A percentile compares a stretch with the other conserved stretches of the same genome.
These are phyloP conservation scores for Scheffersomyces insectosa DNA, from an alignment of 1,139 yeast genomes.

Conservation along the genomic window DNA sequence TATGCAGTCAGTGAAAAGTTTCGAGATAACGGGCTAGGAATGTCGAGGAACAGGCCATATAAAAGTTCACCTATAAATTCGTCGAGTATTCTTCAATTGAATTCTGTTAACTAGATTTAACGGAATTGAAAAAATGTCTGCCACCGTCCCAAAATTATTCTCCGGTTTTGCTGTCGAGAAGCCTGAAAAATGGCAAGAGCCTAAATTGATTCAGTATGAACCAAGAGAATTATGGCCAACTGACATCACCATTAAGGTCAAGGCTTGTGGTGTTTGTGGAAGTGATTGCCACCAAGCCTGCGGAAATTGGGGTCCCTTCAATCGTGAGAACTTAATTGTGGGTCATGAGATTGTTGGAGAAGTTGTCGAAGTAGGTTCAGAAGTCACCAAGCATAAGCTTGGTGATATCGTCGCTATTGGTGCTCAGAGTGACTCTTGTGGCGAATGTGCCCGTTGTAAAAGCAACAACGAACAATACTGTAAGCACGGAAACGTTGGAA, in stretches of 20 bases:
- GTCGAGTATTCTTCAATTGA: no score
- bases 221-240: slow-evolving; percentile 31
- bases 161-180: slow-evolving; percentile 34
- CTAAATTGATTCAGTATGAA: slow-evolving; percentile 25
- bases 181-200: slow-evolving; percentile 34
- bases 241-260: slow-evolving; percentile 36
- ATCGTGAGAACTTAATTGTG: slow-evolving; percentile 33
- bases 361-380: slow-evolving; percentile 43
- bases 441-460: slow-evolving; percentile 45
- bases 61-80: no score
- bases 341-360: slow-evolving; percentile 53
- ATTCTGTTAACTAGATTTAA: no score
- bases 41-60: no score
- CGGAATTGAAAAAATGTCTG: slow-evolving; percentile 1
- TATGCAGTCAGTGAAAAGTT: no score
- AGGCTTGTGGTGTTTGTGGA: slow-evolving; percentile 44
- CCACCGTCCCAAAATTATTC: slow-evolving; percentile 27
- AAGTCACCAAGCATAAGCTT: slow-evolving; percentile 29
- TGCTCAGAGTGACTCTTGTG: slow-evolving; percentile 48
- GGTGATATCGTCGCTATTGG: slow-evolving; percentile 56
- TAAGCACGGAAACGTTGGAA: slow-evolving; percentile 31
- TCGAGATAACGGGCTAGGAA: no score
- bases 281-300: slow-evolving; percentile 43
- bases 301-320: slow-evolving; percentile 37
- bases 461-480: slow-evolving; percentile 50